These are phyloP conservation scores for Acrodontium crateriforme DNA, from an alignment of 2,329 filamentous ascomycete genomes.

Conservation along the genomic window DNA sequence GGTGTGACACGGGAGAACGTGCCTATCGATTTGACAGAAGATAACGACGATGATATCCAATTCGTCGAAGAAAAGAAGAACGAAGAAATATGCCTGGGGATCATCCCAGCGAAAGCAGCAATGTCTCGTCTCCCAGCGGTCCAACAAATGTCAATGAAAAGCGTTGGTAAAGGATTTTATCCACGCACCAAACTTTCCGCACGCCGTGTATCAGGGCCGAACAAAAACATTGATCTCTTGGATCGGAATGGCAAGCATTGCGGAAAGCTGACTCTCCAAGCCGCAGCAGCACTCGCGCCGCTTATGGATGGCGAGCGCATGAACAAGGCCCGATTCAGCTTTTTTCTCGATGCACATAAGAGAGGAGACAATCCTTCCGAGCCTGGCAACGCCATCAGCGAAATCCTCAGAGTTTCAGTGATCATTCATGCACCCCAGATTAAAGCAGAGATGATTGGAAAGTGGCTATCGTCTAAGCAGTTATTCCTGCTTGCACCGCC, in stretches of 20 bases:
- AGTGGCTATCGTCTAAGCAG: slow-evolving; percentile 49
- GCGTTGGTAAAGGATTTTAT: slow-evolving; percentile 32
- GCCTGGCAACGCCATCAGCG: slow-evolving; percentile 48
- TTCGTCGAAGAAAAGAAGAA: slow-evolving; percentile 5
- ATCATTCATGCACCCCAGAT: slow-evolving; percentile 68
- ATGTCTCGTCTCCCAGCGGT: slow-evolving; percentile 11
- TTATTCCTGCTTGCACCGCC: slow-evolving; percentile 54
- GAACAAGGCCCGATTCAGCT: slow-evolving; percentile 54
- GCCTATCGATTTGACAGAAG: slow-evolving; percentile 38
- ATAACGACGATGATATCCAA: slow-evolving; percentile 22
- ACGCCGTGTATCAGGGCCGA: slow-evolving; percentile 11
- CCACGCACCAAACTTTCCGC: slow-evolving; percentile 54
- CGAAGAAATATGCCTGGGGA: slow-evolving; percentile 17
- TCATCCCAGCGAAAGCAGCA: slow-evolving; percentile 10
- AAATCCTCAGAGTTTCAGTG: slow-evolving; percentile 50
- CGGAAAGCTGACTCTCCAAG: slow-evolving; percentile 57
- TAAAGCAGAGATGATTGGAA: slow-evolving; percentile 51
- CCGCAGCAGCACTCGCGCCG: slow-evolving; percentile 53
- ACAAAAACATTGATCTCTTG: slow-evolving; percentile 49
- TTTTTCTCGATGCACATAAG: slow-evolving; percentile 54
- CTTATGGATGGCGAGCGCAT: slow-evolving; percentile 52
- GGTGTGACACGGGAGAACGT: no score
- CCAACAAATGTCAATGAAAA: slow-evolving; percentile 4
- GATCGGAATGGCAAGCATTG: slow-evolving; percentile 57
- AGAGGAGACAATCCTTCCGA: slow-evolving; percentile 47